Conservation (phyloP, 2,329 filamentous ascomycete species). For the Verticillium zaregamsianum region DNA sequence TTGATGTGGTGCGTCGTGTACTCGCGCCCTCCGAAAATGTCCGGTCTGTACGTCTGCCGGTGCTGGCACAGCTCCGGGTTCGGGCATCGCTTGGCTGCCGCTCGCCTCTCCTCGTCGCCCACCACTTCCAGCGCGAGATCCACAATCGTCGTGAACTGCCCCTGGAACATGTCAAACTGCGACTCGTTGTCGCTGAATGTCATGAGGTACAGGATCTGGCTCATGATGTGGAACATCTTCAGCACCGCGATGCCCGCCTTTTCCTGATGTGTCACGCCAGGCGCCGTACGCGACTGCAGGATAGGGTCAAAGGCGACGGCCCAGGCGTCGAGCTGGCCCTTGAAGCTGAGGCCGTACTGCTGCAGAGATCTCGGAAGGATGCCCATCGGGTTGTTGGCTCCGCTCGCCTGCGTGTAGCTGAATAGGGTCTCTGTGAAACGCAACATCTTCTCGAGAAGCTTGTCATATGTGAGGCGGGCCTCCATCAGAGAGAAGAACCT, state of each 20-base stretch:
- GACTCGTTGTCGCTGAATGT: conserved; percentile 56
- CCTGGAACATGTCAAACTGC: conserved; percentile 51
- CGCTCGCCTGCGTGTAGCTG: conserved; percentile 29
- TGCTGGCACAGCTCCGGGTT: conserved; percentile 40
- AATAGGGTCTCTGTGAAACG: conserved; percentile 55
- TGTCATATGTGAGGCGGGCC: conserved; percentile 53
- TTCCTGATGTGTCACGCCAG: conserved; percentile 48
- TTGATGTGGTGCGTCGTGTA: conserved; percentile 49
- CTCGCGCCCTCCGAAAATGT: conserved; percentile 35
- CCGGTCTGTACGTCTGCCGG: conserved; percentile 17
- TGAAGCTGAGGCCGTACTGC: conserved; percentile 44
- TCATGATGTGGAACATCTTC: conserved; percentile 60
- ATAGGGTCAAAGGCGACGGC: conserved; percentile 52
- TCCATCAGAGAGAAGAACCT: conserved; percentile 47
- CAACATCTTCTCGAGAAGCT: conserved; percentile 51
- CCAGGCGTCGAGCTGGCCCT: conserved; percentile 50
- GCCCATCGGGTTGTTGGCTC: conserved; percentile 46
- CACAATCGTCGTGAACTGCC: conserved; percentile 51
- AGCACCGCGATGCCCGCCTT: conserved; percentile 57
- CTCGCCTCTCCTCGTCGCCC: conserved; percentile 50
- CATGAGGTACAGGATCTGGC: conserved; percentile 53
- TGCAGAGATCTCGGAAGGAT: conserved; percentile 45
- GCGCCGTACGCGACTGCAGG: conserved; percentile 42
- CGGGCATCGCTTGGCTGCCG: conserved; percentile 40
- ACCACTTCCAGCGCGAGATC: conserved; percentile 56